Conservation (phyloP, 495 filamentous ascomycete species). For the Ascodesmis nigricans region DNA sequence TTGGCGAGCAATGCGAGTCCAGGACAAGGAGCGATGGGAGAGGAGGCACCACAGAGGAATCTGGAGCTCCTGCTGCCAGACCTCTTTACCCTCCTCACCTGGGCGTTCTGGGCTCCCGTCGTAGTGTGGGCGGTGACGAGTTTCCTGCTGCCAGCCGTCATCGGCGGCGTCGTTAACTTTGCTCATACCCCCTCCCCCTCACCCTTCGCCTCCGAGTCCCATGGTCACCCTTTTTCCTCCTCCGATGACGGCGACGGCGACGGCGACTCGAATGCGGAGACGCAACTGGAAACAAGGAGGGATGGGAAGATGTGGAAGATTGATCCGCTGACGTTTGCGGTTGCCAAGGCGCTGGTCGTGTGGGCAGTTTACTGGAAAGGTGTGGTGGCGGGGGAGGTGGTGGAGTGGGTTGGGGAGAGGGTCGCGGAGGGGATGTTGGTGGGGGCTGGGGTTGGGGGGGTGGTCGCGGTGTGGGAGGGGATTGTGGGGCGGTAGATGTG, state of each 20-base stretch:
- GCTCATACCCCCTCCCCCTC: slow-evolving; percentile 17
- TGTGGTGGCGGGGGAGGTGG: slow-evolving; percentile 33
- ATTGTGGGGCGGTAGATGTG: slow-evolving; percentile 16
- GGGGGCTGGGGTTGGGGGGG: slow-evolving; percentile 15
- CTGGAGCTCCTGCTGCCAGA: slow-evolving; percentile 46
- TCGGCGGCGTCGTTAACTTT: slow-evolving; percentile 12
- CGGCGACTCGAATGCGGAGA: no score
- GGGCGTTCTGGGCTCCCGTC: slow-evolving; percentile 62
- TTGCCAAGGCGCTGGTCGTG: slow-evolving; percentile 57
- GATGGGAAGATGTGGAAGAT: slow-evolving; percentile 31
- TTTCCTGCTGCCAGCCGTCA: slow-evolving; percentile 26
- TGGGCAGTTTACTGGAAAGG: slow-evolving; percentile 55
- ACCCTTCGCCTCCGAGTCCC: slow-evolving; percentile 13
- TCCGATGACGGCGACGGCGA: no score
- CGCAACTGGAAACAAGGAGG: no score
- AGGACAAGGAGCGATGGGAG: no score
- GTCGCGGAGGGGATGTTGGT: slow-evolving; percentile 19
- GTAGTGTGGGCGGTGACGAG: slow-evolving; percentile 56
- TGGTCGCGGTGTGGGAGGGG: slow-evolving; percentile 19
- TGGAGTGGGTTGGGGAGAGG: slow-evolving; percentile 21
- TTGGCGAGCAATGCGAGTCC: no score
- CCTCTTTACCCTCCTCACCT: slow-evolving; percentile 54
- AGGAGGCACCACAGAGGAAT: no score
- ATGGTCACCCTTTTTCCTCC: slow-evolving; percentile 10
- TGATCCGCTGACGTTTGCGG: slow-evolving; percentile 75